A percentile compares a stretch with the other conserved stretches of the same genome.
Evolutionary conservation across 352 stramenopile genomes (phyloP).

Genomic region (Phytophthora aleatoria): DNA sequence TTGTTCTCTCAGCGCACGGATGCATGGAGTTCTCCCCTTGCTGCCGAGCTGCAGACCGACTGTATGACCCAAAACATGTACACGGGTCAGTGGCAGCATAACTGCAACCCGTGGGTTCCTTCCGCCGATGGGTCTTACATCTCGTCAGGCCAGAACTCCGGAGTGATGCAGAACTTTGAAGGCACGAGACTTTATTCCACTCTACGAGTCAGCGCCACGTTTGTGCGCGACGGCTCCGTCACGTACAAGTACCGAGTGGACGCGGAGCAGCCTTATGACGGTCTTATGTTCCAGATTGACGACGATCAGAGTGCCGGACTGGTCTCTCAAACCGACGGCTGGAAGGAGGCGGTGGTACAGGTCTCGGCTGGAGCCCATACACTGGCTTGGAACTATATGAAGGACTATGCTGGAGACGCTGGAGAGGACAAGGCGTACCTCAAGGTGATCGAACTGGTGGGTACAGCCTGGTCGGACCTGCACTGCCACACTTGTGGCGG

Average conservation of each 20-base stretch:
- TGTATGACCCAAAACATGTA: slow-evolving; percentile 82
- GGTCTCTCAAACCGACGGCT: slow-evolving; percentile 71
- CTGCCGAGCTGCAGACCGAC: slow-evolving; percentile 68
- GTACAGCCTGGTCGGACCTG: slow-evolving; percentile 77
- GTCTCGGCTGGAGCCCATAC: slow-evolving; percentile 67
- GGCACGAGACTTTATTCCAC: slow-evolving; percentile 76
- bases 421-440: slow-evolving; percentile 72
- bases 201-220: slow-evolving; percentile 73
- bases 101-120: slow-evolving; percentile 74
- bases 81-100: slow-evolving; percentile 74
- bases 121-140: slow-evolving; percentile 62
- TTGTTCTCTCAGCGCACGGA: slow-evolving; percentile 75
- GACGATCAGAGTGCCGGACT: slow-evolving; percentile 56
- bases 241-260: slow-evolving; percentile 84
- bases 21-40: slow-evolving; percentile 62
- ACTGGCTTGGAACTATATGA: slow-evolving; percentile 83
- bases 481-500: slow-evolving; percentile 76
- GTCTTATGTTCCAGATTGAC: slow-evolving; percentile 77
- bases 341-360: slow-evolving; percentile 62
- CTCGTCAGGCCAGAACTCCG: slow-evolving; percentile 71
- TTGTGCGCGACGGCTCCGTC: slow-evolving; percentile 71
- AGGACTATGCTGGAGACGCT: slow-evolving; percentile 73
- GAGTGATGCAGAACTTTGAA: slow-evolving; percentile 68
- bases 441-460: slow-evolving; percentile 83
- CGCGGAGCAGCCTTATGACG: slow-evolving; percentile 76